These are phyloP conservation scores for Pyrenochaeta sp. DNA, from an alignment of 2,329 filamentous ascomycete genomes.

Conservation along the genomic window DNA sequence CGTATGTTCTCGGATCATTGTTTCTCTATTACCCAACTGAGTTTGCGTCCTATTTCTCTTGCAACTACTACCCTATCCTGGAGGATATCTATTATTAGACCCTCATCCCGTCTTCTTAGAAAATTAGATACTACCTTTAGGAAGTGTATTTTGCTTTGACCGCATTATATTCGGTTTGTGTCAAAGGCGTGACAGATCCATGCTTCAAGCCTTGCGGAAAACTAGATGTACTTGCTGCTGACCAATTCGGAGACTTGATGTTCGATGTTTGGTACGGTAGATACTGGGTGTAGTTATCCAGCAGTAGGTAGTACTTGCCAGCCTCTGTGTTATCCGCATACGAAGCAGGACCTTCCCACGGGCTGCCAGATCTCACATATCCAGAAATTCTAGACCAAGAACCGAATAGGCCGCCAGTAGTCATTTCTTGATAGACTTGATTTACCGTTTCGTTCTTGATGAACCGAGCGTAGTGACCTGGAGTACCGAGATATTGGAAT, in stretches of 20 bases:
- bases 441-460: slow-evolving; percentile 16
- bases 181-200: slow-evolving; percentile 11
- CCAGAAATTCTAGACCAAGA: slow-evolving; percentile 8
- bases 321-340: slow-evolving; percentile 15
- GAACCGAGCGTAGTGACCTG: slow-evolving; percentile 16
- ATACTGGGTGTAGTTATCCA: slow-evolving; percentile 13
- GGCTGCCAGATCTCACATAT: neutral
- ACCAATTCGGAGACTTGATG: slow-evolving; percentile 8
- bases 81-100: too few relatives aligned
- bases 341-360: slow-evolving; percentile 19
- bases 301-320: slow-evolving; percentile 13
- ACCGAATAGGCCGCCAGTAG: slow-evolving; percentile 13
- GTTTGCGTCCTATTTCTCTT: too few relatives aligned
- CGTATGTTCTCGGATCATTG: too few relatives aligned
- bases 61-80: too few relatives aligned
- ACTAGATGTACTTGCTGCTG: slow-evolving; percentile 4
- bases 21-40: too few relatives aligned
- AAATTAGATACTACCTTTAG: too few relatives aligned
- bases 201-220: slow-evolving; percentile 17
- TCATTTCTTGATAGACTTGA: slow-evolving; percentile 19
- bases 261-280: slow-evolving; percentile 13
- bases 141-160: slow-evolving; percentile 4
- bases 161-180: slow-evolving; percentile 14
- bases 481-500: slow-evolving; percentile 18
- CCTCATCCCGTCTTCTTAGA: too few relatives aligned